Conservation (phyloP, 805 yeast species). For the Starmerella tilneyi region DNA sequence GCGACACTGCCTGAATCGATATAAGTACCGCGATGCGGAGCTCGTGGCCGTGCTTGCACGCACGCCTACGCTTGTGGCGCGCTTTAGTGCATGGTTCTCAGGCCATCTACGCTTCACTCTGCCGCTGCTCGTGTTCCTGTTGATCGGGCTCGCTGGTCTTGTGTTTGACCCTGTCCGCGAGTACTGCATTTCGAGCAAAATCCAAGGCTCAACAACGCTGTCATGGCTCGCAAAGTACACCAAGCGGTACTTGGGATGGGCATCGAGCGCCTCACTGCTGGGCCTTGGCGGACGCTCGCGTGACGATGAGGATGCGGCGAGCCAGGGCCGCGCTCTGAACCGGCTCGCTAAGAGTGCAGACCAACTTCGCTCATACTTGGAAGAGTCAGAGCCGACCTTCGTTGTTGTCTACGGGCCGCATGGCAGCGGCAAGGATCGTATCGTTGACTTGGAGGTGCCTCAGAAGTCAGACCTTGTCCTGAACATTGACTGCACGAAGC, state of each 20-base stretch:
- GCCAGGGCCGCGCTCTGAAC: conserved; percentile 4
- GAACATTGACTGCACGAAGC: conserved; percentile 65
- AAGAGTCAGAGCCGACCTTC: conserved; percentile 83
- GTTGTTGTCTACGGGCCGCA: conserved; percentile 85
- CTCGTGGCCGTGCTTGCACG: conserved; percentile 37
- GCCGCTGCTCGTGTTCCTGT: conserved; percentile 65
- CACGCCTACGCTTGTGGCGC: conserved; percentile 11
- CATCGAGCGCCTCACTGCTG: not conserved
- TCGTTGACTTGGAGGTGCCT: conserved; percentile 52
- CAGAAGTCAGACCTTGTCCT: conserved; percentile 55
- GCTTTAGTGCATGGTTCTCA: conserved; percentile 47
- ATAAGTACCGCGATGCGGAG: not conserved
- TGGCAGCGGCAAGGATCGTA: conserved; percentile 75
- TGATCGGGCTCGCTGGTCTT: conserved; percentile 72
- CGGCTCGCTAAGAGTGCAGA: conserved; percentile 37
- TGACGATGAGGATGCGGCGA: not conserved
- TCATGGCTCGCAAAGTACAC: not conserved
- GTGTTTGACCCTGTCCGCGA: conserved; percentile 90
- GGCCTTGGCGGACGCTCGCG: not conserved
- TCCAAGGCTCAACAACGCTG: conserved; percentile 29
- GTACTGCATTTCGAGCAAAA: conserved; percentile 62
- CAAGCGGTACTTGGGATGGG: not conserved
- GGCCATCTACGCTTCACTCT: conserved; percentile 75
- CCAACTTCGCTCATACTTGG: conserved; percentile 66
- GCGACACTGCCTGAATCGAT: conserved; percentile 73